Conservation (phyloP, 768 basidiomycete genomes). For the Hydnomerulius pinastri region DNA sequence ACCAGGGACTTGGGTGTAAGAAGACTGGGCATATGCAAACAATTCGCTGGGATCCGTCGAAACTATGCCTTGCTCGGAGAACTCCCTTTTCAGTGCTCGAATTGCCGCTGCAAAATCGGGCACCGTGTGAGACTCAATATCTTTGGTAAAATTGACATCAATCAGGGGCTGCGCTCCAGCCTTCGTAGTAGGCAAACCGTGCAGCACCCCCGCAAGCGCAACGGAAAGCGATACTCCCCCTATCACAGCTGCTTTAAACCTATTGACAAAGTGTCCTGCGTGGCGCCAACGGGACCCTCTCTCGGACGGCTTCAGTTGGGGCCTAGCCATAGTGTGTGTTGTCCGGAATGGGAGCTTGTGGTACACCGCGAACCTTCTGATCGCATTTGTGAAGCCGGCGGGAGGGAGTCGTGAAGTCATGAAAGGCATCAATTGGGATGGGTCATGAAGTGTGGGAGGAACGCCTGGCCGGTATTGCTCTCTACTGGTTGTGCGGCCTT, state of each 20-base stretch:
- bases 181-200: neutral
- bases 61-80: slow-evolving; percentile 45
- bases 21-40: slow-evolving; percentile 60
- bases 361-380: neutral
- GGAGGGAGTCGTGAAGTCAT: slow-evolving; percentile 8
- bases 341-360: neutral
- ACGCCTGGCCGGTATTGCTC: neutral
- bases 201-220: neutral
- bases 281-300: neutral
- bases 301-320: neutral
- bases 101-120: slow-evolving; percentile 47
- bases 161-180: neutral
- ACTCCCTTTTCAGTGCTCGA: slow-evolving; percentile 42
- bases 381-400: neutral
- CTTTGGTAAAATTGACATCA: neutral
- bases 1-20: slow-evolving; percentile 62
- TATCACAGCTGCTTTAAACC: slow-evolving; percentile 1
- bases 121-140: neutral
- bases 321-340: neutral
- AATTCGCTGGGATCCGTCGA: slow-evolving; percentile 52
- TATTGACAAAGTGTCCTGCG: neutral
- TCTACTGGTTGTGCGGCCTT: neutral
- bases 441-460: neutral
- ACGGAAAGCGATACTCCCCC: slow-evolving; percentile 10
- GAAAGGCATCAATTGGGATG: slow-evolving; percentile 5